Base-by-base conservation (phyloP, 2,329 filamentous ascomycete genomes). In the Sclerotinia subarctica region DNA sequence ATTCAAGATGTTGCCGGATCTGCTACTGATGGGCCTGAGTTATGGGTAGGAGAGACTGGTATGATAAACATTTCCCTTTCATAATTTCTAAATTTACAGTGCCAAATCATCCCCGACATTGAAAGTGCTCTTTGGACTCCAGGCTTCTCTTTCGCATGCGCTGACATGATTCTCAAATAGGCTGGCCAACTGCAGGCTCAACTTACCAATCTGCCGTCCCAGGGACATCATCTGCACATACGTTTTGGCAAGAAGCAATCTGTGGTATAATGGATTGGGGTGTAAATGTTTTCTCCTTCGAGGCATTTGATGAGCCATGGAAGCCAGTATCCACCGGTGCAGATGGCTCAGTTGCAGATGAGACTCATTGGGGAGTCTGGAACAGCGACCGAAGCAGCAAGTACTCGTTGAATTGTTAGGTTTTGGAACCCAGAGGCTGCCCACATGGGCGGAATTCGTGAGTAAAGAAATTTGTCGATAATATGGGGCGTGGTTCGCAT, bases 251-350 rank as follows among this genome's bases (percentile, higher is more conserved):
- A 73, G 77, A 85, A 57, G 86, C 83, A 71, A 84, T 90, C 74
- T 91, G 89, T 78, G 84, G 83, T 64, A 83, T 89, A 75, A 79
- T 90, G 47, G 82, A 81, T 71, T 90, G 87, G 86, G 87, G 86
- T 69, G 82, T 87, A 71, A 90, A 90, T 74, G 85, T 88, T 67
- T 91, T 91, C 80, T 89, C 86, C 79, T 92, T 92, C 73, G 89
- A 91, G 82, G 88, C 88, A 54, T 90, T 90, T 73, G 89, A 91
- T 73, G 89, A 92, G 84, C 81, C 84, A 69, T 90, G 87, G 86
- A 91, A 91, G 85, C 87, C 88, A 66, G 78, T 82, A 56, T 85
- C 83, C 72, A 79, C 84, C 70, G 89, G 89, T 74, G 84, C 89
- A 76, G 86, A 88, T 74, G 89, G 89, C 71, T 78, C 84, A 72